These are phyloP conservation scores for Cornus kousa DNA, from an alignment of 148 eudicot species.

Conservation along the genomic window DNA sequence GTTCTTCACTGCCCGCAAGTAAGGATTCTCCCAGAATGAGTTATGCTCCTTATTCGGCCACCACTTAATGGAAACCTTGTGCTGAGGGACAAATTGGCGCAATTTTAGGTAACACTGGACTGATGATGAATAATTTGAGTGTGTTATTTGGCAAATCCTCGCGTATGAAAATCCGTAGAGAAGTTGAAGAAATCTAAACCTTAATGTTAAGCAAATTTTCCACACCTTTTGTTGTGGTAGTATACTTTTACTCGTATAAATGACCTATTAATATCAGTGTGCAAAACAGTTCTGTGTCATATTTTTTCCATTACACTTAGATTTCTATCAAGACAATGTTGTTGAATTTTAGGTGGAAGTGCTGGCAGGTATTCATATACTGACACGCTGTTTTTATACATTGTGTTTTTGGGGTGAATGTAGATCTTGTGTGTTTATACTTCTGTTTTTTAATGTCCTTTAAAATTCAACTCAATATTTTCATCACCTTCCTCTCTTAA, in stretches of 20 bases:
- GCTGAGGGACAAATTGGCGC: conserved; percentile 67
- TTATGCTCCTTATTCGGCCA: conserved; percentile 86
- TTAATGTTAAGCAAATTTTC: neutral
- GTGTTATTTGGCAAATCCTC: neutral
- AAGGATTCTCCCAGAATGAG: too few relatives aligned
- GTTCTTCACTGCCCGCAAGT: conserved; percentile 82
- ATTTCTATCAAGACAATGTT: too few relatives aligned
- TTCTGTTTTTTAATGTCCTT: neutral
- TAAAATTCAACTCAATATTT: too few relatives aligned
- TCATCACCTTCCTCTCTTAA: too few relatives aligned
- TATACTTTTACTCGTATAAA: too few relatives aligned
- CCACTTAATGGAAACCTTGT: conserved; percentile 96
- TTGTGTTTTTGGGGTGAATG: too few relatives aligned
- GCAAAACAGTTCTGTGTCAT: neutral
- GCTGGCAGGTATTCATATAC: too few relatives aligned
- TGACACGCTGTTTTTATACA: too few relatives aligned
- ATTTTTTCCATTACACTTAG: neutral
- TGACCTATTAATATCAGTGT: neutral
- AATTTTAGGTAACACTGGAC: conserved; percentile 54
- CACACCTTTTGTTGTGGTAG: too few relatives aligned
- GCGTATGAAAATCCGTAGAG: neutral
- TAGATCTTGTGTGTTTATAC: too few relatives aligned
- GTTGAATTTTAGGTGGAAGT: too few relatives aligned
- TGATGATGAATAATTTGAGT: neutral
- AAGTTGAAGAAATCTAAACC: neutral